These are phyloP conservation scores for Berkeleyomyces basicola DNA, from an alignment of 2,329 filamentous ascomycete species.

Conservation along the genomic window DNA sequence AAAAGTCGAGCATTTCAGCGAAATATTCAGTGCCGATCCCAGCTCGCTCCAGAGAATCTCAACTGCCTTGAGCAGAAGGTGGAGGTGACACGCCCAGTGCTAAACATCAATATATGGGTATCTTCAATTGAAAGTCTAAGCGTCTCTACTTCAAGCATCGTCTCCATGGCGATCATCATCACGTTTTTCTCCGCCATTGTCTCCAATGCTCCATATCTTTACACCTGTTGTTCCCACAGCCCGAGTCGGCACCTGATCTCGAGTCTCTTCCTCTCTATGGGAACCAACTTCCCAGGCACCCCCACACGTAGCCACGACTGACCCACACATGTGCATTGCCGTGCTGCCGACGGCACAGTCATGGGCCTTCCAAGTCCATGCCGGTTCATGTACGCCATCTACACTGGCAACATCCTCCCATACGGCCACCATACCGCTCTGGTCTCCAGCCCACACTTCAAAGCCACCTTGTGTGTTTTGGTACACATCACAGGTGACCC, in stretches of 20 bases:
- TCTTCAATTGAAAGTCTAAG: neutral
- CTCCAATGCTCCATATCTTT: slow-evolving; percentile 11
- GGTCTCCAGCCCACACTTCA: slow-evolving; percentile 46
- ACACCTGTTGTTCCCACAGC: slow-evolving; percentile 5
- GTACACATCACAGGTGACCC: slow-evolving; percentile 39
- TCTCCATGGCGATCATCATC: neutral
- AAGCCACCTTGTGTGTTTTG: slow-evolving; percentile 26
- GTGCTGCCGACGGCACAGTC: slow-evolving; percentile 32
- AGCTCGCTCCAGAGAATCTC: neutral
- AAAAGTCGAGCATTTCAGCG: slow-evolving; percentile 17
- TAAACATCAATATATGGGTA: neutral
- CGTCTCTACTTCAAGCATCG: neutral
- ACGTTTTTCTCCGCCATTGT: neutral
- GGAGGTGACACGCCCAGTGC: neutral
- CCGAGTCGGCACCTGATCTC: neutral
- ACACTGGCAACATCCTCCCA: slow-evolving; percentile 39
- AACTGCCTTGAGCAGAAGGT: neutral
- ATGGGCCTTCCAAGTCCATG: slow-evolving; percentile 35
- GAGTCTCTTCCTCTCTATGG: neutral
- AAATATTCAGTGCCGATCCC: slow-evolving; percentile 17
- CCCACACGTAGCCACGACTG: slow-evolving; percentile 39
- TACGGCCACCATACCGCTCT: slow-evolving; percentile 36
- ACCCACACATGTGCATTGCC: slow-evolving; percentile 35
- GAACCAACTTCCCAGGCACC: slow-evolving; percentile 31
- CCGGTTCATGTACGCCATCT: slow-evolving; percentile 27